A percentile compares a stretch with the other conserved stretches of the same genome.
These are phyloP conservation scores for Carex sylvatica DNA, from an alignment of 202 grass and related monocot genomes.

Conservation along the genomic window DNA sequence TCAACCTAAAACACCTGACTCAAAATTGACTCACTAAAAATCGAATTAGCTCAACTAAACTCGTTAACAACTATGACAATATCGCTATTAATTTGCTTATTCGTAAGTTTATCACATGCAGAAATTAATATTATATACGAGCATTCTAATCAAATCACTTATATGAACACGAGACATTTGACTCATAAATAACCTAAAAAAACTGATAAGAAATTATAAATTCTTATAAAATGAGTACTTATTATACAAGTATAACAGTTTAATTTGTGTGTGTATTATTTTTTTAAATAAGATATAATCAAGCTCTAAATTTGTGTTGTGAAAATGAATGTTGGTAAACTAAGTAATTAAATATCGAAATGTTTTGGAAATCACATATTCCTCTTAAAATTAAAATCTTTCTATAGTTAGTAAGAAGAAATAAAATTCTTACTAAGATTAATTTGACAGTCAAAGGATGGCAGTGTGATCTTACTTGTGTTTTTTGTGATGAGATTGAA, in stretches of 20 bases:
- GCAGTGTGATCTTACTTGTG: too few species aligned
- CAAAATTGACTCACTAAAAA: too few species aligned
- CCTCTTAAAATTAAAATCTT: too few species aligned
- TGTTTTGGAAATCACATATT: too few species aligned
- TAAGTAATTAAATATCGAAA: background rate
- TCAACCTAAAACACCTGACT: too few species aligned
- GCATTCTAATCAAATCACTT: background rate
- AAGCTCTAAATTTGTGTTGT: background rate
- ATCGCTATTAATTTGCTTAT: background rate
- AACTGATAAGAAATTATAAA: background rate
- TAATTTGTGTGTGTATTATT: background rate
- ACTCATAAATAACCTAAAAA: background rate
- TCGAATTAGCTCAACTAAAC: too few species aligned
- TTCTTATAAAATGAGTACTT: background rate
- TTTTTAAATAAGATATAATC: too few species aligned
- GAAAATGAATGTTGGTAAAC: background rate
- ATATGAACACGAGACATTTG: background rate
- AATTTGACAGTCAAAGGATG: too few species aligned
- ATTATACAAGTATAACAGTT: background rate
- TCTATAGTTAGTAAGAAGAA: too few species aligned
- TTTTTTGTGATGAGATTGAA: too few species aligned
- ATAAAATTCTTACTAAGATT: too few species aligned
- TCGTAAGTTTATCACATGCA: background rate
- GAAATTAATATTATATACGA: background rate
- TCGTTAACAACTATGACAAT: too few species aligned